Percentiles rank a stretch among this genome's conserved stretches.
Evolutionary conservation across 345 rosid species (phyloP).

Genomic region (Draba incana): DNA sequence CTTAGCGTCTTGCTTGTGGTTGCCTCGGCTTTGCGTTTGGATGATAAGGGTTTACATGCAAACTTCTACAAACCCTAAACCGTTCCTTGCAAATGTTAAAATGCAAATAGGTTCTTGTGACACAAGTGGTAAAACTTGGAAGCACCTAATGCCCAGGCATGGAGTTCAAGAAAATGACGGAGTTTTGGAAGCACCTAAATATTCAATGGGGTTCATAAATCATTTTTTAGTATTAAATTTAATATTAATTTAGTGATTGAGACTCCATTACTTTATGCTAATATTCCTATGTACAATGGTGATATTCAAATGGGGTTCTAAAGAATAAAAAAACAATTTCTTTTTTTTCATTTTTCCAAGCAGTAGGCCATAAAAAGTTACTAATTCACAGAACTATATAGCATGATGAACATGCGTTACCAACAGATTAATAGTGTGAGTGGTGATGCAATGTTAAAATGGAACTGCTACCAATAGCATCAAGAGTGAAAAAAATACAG

Average conservation of each 20-base stretch:
- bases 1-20: slow-evolving; percentile 53
- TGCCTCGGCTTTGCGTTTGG: slow-evolving; percentile 49
- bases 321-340: too few species aligned
- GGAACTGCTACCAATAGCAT: slow-evolving; percentile 3
- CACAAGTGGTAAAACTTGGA: not conserved
- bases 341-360: not conserved
- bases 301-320: too few species aligned
- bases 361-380: slow-evolving; percentile 9
- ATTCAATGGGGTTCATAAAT: too few species aligned
- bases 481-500: slow-evolving; percentile 36
- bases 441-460: slow-evolving; percentile 7
- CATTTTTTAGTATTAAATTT: too few species aligned
- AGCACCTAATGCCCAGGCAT: not conserved
- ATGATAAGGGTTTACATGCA: slow-evolving; percentile 52
- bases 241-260: too few species aligned
- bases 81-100: slow-evolving; percentile 26
- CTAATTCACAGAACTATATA: slow-evolving; percentile 14
- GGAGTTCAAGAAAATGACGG: slow-evolving; percentile 8
- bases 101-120: slow-evolving; percentile 26
- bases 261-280: too few species aligned
- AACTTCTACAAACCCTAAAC: slow-evolving; percentile 64
- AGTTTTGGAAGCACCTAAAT: not conserved
- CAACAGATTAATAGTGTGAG: not conserved
- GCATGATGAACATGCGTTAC: not conserved
- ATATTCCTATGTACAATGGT: too few species aligned